Evolutionary conservation across 495 filamentous ascomycete species (phyloP), one percentile per base, ranked within the genome.

Genomic region (Penicillium taxi): DNA sequence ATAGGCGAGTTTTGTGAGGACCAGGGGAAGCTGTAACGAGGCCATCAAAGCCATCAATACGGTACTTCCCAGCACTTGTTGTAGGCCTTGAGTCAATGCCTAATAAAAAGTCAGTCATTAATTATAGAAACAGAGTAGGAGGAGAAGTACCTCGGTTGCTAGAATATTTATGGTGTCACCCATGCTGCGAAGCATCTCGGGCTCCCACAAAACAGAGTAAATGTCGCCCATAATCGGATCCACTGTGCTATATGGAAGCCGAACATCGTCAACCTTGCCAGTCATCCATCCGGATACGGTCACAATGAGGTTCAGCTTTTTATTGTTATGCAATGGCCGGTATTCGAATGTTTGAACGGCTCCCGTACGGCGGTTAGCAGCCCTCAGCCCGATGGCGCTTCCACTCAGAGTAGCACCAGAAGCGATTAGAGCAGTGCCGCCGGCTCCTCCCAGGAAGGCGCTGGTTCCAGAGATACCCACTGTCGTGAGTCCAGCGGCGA

Each of bases 221-320:
- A 99, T 75, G 64, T 99, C 91, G 21, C 91, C 91, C 91, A 99
- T 96, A 41, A 96, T 77, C 0, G 91, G 88, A 58, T 96, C 89
- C 3, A 99, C 81, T 2, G 91, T 99, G 63, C 86, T 94, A 59
- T 78, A 99, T 9, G 91, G 91, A 42, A 99, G 57, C 39, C 91
- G 83, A 25, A 96, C 88, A 59, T 99, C 91, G 59, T 99, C 91
- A 25, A 93, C 79, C 55, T 93, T 96, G 39, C 91, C 90, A 26
- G 84, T 95, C 88, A 99, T 94, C 91, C 91, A 99, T 8, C 91
- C 91, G 5, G 90, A 84, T 18, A 99, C 75, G 1, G 93, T 95
- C 29, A 99, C 80, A 47, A 99, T 96, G 17, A 99, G 69, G 50
- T 96, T 96, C 25, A 95, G 82, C 41, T 88, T 73, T 60, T 99